Conservation (phyloP, 345 rosid species). For the Geranium rotundifolium region DNA sequence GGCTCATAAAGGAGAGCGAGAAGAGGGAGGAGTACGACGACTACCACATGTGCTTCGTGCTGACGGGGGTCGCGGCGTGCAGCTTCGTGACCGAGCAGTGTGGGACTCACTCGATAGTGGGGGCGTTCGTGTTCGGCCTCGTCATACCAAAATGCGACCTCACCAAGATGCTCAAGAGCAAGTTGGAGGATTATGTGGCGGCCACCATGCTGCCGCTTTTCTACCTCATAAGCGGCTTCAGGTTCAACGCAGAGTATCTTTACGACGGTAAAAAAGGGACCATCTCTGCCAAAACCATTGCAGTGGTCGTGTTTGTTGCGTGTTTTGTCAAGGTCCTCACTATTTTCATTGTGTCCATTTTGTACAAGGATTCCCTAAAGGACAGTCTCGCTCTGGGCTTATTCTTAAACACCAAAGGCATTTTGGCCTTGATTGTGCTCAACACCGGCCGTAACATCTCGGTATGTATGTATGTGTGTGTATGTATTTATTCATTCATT, state of each 20-base stretch:
- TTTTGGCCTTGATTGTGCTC: slow-evolving; percentile 35
- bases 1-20: slow-evolving; percentile 20
- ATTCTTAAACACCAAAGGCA: slow-evolving; percentile 66
- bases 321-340: slow-evolving; percentile 30
- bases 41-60: slow-evolving; percentile 26
- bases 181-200: slow-evolving; percentile 29
- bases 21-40: slow-evolving; percentile 24
- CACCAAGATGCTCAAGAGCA: slow-evolving; percentile 22
- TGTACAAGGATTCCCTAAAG: slow-evolving; percentile 16
- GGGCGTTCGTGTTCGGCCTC: slow-evolving; percentile 59
- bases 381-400: slow-evolving; percentile 38
- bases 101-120: slow-evolving; percentile 44
- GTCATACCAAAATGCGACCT: slow-evolving; percentile 36
- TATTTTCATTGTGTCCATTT: slow-evolving; percentile 20
- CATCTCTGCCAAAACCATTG: slow-evolving; percentile 3
- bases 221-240: slow-evolving; percentile 29
- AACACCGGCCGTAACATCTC: slow-evolving; percentile 33
- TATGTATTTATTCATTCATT: too few species aligned
- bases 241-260: slow-evolving; percentile 15
- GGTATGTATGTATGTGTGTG: too few species aligned
- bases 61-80: slow-evolving; percentile 31
- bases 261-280: too few species aligned
- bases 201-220: slow-evolving; percentile 40
- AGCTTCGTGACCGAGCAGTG: slow-evolving; percentile 35
- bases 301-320: slow-evolving; percentile 7